Percentiles rank a stretch among this genome's conserved stretches.
Evolutionary conservation across 257 asterid genomes (phyloP).

Genomic region (Scutellaria baicalensis): DNA sequence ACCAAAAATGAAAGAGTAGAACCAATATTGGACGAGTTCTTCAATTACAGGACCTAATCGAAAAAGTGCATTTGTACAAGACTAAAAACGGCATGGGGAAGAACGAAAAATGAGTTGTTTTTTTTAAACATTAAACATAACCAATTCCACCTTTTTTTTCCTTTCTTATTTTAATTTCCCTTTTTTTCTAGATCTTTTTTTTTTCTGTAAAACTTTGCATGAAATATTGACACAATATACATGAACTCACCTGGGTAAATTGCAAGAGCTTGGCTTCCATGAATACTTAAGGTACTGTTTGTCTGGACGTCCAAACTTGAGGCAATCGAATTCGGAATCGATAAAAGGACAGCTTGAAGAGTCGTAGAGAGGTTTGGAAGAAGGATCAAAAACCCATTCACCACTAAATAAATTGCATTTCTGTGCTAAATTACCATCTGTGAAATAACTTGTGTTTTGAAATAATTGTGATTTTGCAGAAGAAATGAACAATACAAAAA

Average conservation of each 20-base stretch:
- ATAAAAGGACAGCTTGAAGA: constrained; percentile 42
- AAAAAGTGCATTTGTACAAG: too few species aligned
- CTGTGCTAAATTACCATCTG: background rate
- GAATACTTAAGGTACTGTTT: constrained; percentile 35
- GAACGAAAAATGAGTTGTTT: too few species aligned
- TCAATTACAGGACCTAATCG: too few species aligned
- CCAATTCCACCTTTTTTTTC: too few species aligned
- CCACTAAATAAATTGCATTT: constrained; percentile 49
- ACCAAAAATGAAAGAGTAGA: too few species aligned
- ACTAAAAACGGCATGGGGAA: too few species aligned
- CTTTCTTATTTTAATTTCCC: too few species aligned
- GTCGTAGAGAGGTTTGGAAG: constrained; percentile 36
- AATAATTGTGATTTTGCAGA: constrained; percentile 14
- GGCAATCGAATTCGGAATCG: constrained; percentile 44
- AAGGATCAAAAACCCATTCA: constrained; percentile 39
- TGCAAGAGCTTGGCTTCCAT: constrained; percentile 53
- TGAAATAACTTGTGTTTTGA: background rate
- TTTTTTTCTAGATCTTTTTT: too few species aligned
- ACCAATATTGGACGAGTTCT: too few species aligned
- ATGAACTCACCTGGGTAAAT: constrained; percentile 32
- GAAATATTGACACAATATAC: too few species aligned
- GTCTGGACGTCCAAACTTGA: constrained; percentile 52
- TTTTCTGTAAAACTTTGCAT: too few species aligned
- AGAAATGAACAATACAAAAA: background rate
- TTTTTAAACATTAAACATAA: too few species aligned